phyloP scores from a whole-genome alignment of 352 stramenopile species.

The Phytophthora sp. region DNA sequence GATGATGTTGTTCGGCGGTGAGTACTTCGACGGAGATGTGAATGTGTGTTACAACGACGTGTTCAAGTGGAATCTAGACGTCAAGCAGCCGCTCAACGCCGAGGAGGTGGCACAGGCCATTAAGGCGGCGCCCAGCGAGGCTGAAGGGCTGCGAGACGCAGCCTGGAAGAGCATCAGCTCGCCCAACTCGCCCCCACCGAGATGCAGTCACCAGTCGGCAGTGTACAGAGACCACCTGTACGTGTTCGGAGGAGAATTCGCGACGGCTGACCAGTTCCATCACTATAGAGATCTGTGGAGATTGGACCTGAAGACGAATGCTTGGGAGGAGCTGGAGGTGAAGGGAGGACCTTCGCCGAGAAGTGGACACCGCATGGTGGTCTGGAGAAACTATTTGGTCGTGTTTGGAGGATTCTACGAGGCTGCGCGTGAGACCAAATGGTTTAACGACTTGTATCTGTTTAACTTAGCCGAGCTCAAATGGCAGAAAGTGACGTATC shows the following conservation, averaged over 20 bases:
- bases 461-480: slow-evolving; percentile 91
- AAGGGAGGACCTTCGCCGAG: slow-evolving; percentile 79
- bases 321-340: slow-evolving; percentile 93
- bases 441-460: slow-evolving; percentile 96
- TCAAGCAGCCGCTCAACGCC: slow-evolving; percentile 14
- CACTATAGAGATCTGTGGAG: slow-evolving; percentile 95
- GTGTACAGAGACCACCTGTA: slow-evolving; percentile 96
- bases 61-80: slow-evolving; percentile 92
- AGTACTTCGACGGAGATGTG: slow-evolving; percentile 97
- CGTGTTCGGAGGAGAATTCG: slow-evolving; percentile 97
- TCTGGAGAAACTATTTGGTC: slow-evolving; percentile 96
- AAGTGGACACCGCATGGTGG: slow-evolving; percentile 93
- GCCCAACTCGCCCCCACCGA: slow-evolving; percentile 85
- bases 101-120: slow-evolving; percentile 25
- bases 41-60: slow-evolving; percentile 97
- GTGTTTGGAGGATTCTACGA: slow-evolving; percentile 99
- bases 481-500: slow-evolving; percentile 85
- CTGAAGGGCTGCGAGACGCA: slow-evolving; percentile 32
- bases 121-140: slow-evolving; percentile 14
- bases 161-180: slow-evolving; percentile 92
- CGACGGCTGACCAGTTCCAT: slow-evolving; percentile 97
- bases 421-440: slow-evolving; percentile 90
- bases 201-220: slow-evolving; percentile 96
- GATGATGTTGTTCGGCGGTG: slow-evolving; percentile 95
- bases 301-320: slow-evolving; percentile 94